Percentiles rank a stretch among this genome's conserved stretches.
Evolutionary conservation across 2,329 filamentous ascomycete genomes (phyloP).

Genomic region (Microdochium trichocladiopsis): DNA sequence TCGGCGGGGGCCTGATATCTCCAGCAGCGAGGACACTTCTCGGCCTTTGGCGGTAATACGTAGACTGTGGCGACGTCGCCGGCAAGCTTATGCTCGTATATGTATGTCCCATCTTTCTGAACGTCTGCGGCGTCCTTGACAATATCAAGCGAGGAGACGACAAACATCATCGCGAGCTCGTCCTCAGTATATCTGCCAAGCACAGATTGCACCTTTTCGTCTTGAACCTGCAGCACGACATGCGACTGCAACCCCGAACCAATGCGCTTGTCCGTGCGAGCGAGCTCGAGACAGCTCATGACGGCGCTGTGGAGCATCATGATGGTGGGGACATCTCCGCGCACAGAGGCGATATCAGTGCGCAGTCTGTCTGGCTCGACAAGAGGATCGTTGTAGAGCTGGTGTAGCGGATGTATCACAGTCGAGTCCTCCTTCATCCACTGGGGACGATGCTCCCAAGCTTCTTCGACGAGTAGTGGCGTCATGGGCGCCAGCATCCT

Average conservation of each 20-base stretch:
- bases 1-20: slow-evolving; percentile 65
- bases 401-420: slow-evolving; percentile 32
- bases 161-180: slow-evolving; percentile 59
- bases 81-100: slow-evolving; percentile 31
- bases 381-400: slow-evolving; percentile 38
- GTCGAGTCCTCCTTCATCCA: slow-evolving; percentile 45
- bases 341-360: slow-evolving; percentile 29
- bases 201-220: slow-evolving; percentile 9
- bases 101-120: slow-evolving; percentile 24
- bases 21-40: slow-evolving; percentile 89
- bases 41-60: slow-evolving; percentile 39
- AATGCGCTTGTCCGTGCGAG: slow-evolving; percentile 62
- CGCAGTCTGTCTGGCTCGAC: slow-evolving; percentile 30
- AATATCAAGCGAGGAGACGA: slow-evolving; percentile 57
- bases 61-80: slow-evolving; percentile 29
- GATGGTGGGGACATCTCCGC: slow-evolving; percentile 37
- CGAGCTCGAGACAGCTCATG: slow-evolving; percentile 68
- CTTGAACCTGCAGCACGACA: slow-evolving; percentile 7
- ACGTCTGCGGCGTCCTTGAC: slow-evolving; percentile 19
- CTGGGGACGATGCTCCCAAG: slow-evolving; percentile 69
- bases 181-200: slow-evolving; percentile 29
- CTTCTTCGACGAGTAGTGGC: slow-evolving; percentile 80
- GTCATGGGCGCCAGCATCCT: slow-evolving; percentile 76
- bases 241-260: slow-evolving; percentile 76
- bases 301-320: slow-evolving; percentile 56